Percentiles rank a stretch among this genome's conserved stretches.
phyloP scores from a whole-genome alignment of 192 early-diverging fungal genomes.

The Entomortierella beljakovae region DNA sequence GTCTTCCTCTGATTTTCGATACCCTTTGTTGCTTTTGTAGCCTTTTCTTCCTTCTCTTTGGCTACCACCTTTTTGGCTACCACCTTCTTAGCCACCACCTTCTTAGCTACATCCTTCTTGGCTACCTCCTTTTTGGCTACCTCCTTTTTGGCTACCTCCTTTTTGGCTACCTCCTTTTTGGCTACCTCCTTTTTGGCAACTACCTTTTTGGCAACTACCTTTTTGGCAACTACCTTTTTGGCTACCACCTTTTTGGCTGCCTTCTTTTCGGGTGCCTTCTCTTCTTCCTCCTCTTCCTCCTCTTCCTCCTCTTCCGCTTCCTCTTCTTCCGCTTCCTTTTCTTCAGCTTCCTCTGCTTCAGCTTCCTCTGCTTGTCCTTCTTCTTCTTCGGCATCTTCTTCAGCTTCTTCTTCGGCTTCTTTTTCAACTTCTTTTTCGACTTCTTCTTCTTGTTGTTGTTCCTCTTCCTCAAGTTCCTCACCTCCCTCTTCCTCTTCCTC shows the following conservation, averaged over 20 bases:
- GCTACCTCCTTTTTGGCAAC: neutral
- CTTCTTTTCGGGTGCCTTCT: slow-evolving; percentile 4
- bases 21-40: too few relatives aligned
- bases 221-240: neutral
- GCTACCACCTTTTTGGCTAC: too few relatives aligned
- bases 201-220: slow-evolving; percentile 7
- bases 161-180: neutral
- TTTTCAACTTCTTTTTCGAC: neutral
- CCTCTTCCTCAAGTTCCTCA: neutral
- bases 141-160: neutral
- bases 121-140: too few relatives aligned
- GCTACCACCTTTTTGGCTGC: slow-evolving; percentile 17
- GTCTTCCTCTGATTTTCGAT: too few relatives aligned
- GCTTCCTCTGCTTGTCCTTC: neutral
- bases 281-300: slow-evolving; percentile 11
- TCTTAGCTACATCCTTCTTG: too few relatives aligned
- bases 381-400: neutral
- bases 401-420: neutral
- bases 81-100: too few relatives aligned
- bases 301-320: slow-evolving; percentile 22
- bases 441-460: neutral
- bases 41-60: too few relatives aligned
- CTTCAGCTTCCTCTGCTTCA: neutral
- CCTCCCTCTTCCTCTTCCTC: neutral
- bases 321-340: slow-evolving; percentile 39